Base-by-base conservation (phyloP, 73 alveolate genomes). In the Paramecium pentaurelia region DNA sequence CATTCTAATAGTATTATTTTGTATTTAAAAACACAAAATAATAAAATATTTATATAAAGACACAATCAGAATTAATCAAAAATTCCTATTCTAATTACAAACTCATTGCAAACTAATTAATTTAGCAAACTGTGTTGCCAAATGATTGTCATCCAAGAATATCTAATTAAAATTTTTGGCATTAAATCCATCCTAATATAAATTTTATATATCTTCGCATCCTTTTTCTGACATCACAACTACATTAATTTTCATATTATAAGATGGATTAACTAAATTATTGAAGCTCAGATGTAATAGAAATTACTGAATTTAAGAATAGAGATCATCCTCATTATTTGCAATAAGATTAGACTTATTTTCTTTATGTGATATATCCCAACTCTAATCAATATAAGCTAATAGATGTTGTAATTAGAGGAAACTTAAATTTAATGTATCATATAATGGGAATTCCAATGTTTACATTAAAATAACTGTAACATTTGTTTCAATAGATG, bases 61-160 rank as follows among this genome's bases (percentile, higher is more conserved):
- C 49, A 64, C 47, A 32, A 64, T 64, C 84, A 64, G 84, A 64
- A 32, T 64, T 64, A 64, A 64, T 64, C 84, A 64, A 64, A 64
- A 64, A 64, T 12, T 34, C 84, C 47, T 28, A 28, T 64, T 34
- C 42, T 64, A 25, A 28, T 32, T n/a, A 54, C 20, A 54, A 54
- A 18, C 14, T 54, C 70, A 54, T 54, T n/a, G 30, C 25, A 54
- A 54, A 18, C 70, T 54, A 4, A 54, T 54, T 16, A 34, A 12
- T 34, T 64, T 64, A 2, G 51, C 49, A 7, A 64, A 64, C 12
- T 32, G 30, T 14, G 28, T 4, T 4, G 84, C 5, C 28, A 28
- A 25, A 14, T 28, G 42, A 64, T 64, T n/a, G 7, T 28, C 28
- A 64, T 64, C 84, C 10, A 25, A 14, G 3, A 14, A 64, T 3